Base-by-base conservation (phyloP, 805 yeast species). In the Nakazawaea molendinolei region DNA sequence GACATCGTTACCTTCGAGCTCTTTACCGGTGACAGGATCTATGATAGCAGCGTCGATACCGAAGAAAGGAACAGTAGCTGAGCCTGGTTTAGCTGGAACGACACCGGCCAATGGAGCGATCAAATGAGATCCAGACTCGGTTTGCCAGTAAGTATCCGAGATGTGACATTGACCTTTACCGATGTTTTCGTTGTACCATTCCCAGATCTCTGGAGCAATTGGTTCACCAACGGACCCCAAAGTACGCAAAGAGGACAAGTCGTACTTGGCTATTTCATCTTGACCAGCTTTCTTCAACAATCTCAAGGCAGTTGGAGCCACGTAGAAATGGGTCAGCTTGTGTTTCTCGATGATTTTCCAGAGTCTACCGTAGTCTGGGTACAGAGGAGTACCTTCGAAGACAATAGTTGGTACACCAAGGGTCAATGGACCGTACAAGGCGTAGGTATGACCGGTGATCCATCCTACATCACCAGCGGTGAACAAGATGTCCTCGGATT, bases 401-500 rank as follows among this genome's bases (percentile, higher is more conserved):
- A 84, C 82, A 30, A 84, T 71, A 15, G 92, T 76, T 22, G 95
- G 77, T 39, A 82, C 77, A 55, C 95, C 95, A 48, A 72, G 67
- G 21, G 72, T 57, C 53, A 84, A 66, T 25, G 95, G 94, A 39
- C 94, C 95, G 55, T 84, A 84, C 33, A 83, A 74, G 14, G 77
- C 87, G 51, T 84, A 84, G 8, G 92, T 71, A 61, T 84, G 95
- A 40, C 95, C 95, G 5, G 94, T 84, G 51, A 84, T 81, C 95
- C 95, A 84, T 51, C 95, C 95, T 36, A 84, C 81, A 61, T 84
- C 95, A 55, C 92, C 95, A 21, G 94, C 92, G 13, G 92, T 83
- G 69, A 84, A 84, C 39, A 84, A 67, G 10, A 76, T 65, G 54
- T 84, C 95, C 40, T 79, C 78, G 28, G 72, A 69, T 50, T 83